A percentile compares a stretch with the other conserved stretches of the same genome.
phyloP scores from a whole-genome alignment of 768 basidiomycete genomes.

The Russula vinacea region DNA sequence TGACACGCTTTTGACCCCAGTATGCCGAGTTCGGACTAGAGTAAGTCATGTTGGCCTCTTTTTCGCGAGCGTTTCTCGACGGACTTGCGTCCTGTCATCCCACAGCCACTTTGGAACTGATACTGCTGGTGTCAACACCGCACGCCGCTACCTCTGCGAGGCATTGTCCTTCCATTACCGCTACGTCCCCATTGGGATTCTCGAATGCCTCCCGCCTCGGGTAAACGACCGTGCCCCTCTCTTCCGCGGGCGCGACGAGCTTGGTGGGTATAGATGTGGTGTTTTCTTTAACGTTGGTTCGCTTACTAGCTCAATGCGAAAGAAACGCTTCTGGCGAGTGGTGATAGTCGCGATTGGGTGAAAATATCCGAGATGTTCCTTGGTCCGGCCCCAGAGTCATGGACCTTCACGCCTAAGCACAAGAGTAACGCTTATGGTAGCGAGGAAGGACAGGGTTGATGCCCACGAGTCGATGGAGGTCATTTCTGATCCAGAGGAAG shows the following conservation, averaged over 20 bases:
- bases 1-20: constrained; percentile 40
- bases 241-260: constrained; percentile 81
- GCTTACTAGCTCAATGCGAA: constrained; percentile 11
- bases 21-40: constrained; percentile 84
- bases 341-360: constrained; percentile 82
- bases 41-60: constrained; percentile 39
- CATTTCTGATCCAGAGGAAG: not conserved
- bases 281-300: constrained; percentile 2
- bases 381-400: constrained; percentile 78
- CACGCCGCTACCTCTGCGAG: constrained; percentile 92
- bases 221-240: constrained; percentile 92
- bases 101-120: constrained; percentile 79
- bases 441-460: constrained; percentile 60
- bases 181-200: constrained; percentile 89
- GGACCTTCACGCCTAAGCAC: constrained; percentile 90
- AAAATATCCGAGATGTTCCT: constrained; percentile 95
- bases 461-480: not conserved
- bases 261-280: constrained; percentile 54
- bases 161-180: constrained; percentile 95
- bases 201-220: constrained; percentile 73
- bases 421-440: constrained; percentile 75
- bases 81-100: not conserved
- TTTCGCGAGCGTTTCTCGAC: not conserved
- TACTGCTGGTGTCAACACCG: constrained; percentile 85
- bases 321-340: constrained; percentile 84